These are phyloP conservation scores for Dryadomyces quercivorus DNA, from an alignment of 2,329 filamentous ascomycete genomes.

Conservation along the genomic window DNA sequence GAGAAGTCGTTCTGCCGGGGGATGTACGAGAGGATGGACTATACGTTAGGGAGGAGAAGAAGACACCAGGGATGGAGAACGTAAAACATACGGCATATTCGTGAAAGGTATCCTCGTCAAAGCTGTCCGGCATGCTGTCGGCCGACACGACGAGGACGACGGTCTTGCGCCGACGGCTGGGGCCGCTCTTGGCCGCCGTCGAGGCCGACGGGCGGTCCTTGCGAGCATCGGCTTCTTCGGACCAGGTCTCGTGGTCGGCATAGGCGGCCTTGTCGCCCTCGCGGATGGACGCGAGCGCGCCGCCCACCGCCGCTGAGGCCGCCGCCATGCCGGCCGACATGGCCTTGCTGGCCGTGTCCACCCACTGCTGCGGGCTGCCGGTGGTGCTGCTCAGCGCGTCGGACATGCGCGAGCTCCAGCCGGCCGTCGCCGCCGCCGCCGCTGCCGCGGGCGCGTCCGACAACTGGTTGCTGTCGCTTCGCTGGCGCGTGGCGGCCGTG, in stretches of 20 bases:
- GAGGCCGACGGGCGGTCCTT: slow-evolving; percentile 17
- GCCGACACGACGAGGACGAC: slow-evolving; percentile 86
- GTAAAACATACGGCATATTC: slow-evolving; percentile 65
- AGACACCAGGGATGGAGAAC: background rate
- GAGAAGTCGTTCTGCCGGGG: slow-evolving; percentile 64
- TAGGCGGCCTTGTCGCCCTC: slow-evolving; percentile 74
- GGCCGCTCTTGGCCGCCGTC: background rate
- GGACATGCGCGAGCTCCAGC: slow-evolving; percentile 67
- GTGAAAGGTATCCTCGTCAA: slow-evolving; percentile 49
- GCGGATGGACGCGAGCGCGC: slow-evolving; percentile 68
- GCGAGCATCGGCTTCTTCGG: slow-evolving; percentile 71
- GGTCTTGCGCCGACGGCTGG: slow-evolving; percentile 47
- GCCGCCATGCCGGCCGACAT: slow-evolving; percentile 73
- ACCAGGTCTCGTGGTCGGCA: slow-evolving; percentile 83
- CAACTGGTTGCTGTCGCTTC: slow-evolving; percentile 4
- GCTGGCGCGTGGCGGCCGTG: too few relatives aligned
- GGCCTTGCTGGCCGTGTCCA: slow-evolving; percentile 70
- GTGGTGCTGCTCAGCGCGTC: slow-evolving; percentile 71
- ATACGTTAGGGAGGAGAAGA: background rate
- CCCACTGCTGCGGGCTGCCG: slow-evolving; percentile 77
- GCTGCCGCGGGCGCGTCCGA: slow-evolving; percentile 4
- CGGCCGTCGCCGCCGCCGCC: slow-evolving; percentile 49
- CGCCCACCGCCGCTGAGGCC: slow-evolving; percentile 70
- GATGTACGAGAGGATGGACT: slow-evolving; percentile 84
- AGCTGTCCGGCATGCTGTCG: slow-evolving; percentile 46